Conservation (phyloP, 495 filamentous ascomycete species). For the Rhizodiscina lignyota region DNA sequence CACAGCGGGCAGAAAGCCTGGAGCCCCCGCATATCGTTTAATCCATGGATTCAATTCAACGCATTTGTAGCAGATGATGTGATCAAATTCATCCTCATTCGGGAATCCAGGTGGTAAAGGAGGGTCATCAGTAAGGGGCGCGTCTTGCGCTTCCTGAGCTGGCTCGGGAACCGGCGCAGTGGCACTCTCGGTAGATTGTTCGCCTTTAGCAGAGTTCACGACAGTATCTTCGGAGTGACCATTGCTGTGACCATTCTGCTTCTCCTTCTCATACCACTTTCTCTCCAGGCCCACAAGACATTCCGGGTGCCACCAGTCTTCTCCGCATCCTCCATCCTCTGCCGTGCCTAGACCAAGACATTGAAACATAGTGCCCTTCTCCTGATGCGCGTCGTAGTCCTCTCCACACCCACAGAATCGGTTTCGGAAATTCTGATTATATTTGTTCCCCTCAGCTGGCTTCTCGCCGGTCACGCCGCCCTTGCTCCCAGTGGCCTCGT, state of each 20-base stretch:
- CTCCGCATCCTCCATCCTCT: slow-evolving; percentile 76
- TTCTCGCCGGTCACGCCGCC: slow-evolving; percentile 59
- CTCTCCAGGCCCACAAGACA: slow-evolving; percentile 66
- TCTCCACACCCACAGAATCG: slow-evolving; percentile 81
- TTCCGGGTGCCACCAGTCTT: slow-evolving; percentile 98
- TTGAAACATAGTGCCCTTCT: slow-evolving; percentile 99
- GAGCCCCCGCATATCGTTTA: slow-evolving; percentile 68
- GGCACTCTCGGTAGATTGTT: slow-evolving; percentile 6
- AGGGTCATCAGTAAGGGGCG: slow-evolving; percentile 29
- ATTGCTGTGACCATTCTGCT: slow-evolving; percentile 6
- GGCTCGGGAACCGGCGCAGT: slow-evolving; percentile 4
- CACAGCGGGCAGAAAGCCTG: slow-evolving; percentile 66
- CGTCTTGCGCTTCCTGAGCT: neutral
- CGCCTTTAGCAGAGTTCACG: no score
- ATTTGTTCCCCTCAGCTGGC: slow-evolving; percentile 58
- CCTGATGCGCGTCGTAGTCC: slow-evolving; percentile 66
- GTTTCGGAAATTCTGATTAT: slow-evolving; percentile 90
- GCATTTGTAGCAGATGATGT: slow-evolving; percentile 89
- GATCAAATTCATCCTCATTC: slow-evolving; percentile 70
- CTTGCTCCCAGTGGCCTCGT: slow-evolving; percentile 54
- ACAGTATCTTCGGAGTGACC: no score
- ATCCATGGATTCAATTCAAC: slow-evolving; percentile 82
- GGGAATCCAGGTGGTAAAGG: slow-evolving; percentile 75
- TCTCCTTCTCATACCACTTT: slow-evolving; percentile 24
- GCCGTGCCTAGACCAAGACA: slow-evolving; percentile 72